Conservation (phyloP, 352 stramenopile species). For the Sclerospora graminicola region DNA sequence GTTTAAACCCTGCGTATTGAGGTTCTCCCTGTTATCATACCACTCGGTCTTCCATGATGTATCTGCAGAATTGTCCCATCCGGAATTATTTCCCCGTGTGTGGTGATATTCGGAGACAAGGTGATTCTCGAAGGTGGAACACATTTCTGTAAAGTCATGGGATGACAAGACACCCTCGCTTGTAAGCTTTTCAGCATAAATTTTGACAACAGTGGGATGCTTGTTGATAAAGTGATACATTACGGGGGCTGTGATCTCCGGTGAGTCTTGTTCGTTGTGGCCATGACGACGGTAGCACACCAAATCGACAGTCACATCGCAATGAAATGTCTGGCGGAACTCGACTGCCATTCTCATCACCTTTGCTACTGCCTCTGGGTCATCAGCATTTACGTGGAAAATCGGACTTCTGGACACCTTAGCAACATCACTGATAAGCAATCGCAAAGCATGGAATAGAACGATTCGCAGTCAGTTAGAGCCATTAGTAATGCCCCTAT, state of each 20-base stretch:
- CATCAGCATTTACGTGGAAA: conserved; percentile 96
- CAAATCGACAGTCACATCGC: conserved; percentile 97
- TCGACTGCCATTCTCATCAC: conserved; percentile 90
- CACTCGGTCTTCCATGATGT: conserved; percentile 57
- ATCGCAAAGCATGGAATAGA: conserved; percentile 1
- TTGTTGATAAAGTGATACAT: conserved; percentile 89
- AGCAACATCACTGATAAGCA: conserved; percentile 83
- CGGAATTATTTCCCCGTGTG: conserved; percentile 52
- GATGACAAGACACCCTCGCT: conserved; percentile 39
- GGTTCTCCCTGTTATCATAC: conserved; percentile 26
- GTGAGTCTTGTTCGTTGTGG: conserved; percentile 96
- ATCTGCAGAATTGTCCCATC: conserved; percentile 67
- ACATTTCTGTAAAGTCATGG: conserved; percentile 39
- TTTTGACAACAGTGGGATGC: conserved; percentile 64
- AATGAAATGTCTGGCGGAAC: conserved; percentile 87
- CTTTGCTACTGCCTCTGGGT: conserved; percentile 89
- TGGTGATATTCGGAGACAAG: conserved; percentile 63
- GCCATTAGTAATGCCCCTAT: background rate
- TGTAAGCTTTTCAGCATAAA: conserved; percentile 68
- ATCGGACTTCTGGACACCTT: conserved; percentile 94
- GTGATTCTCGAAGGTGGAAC: conserved; percentile 50
- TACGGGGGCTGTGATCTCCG: conserved; percentile 79
- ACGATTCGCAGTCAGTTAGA: conserved; percentile 4
- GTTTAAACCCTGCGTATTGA: conserved; percentile 1
- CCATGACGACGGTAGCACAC: conserved; percentile 97